phyloP scores from a whole-genome alignment of 2,329 filamentous ascomycete species.

The Colletotrichum sp. region DNA sequence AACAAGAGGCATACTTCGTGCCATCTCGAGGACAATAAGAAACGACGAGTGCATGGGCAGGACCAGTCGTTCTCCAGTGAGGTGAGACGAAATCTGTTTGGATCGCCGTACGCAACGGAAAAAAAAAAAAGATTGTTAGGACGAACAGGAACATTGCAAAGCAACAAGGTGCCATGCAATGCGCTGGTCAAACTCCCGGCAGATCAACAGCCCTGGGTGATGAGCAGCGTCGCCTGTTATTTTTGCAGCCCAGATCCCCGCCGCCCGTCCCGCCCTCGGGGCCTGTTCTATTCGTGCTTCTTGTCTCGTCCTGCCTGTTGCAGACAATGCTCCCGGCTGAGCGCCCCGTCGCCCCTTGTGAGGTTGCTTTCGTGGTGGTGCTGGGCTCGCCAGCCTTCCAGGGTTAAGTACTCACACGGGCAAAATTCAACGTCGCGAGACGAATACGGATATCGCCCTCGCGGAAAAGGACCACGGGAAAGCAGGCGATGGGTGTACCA shows the following conservation, averaged over 20 bases:
- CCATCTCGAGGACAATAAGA: not conserved
- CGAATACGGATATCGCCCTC: conserved; percentile 1
- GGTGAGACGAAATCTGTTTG: conserved; percentile 8
- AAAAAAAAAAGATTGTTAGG: not conserved
- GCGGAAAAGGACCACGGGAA: conserved; percentile 5
- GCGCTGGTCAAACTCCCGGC: not conserved
- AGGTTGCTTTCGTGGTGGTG: not conserved
- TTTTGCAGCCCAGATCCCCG: not conserved
- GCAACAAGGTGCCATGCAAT: not conserved
- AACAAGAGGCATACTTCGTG: not conserved
- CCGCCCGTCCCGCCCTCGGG: not conserved
- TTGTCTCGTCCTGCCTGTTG: not conserved
- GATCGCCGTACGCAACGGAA: not conserved
- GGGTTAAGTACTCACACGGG: not conserved
- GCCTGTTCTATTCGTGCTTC: not conserved
- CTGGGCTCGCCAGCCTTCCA: not conserved
- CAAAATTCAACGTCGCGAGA: not conserved
- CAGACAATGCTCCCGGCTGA: not conserved
- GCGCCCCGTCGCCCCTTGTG: not conserved
- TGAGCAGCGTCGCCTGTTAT: not conserved
- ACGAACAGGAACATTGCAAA: not conserved
- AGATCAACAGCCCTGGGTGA: not conserved
- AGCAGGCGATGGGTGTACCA: not conserved
- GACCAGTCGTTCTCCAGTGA: not conserved
- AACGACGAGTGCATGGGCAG: not conserved